Evolutionary conservation across 805 yeast genomes (phyloP).

Genomic region (Wickerhamiella cacticola): DNA sequence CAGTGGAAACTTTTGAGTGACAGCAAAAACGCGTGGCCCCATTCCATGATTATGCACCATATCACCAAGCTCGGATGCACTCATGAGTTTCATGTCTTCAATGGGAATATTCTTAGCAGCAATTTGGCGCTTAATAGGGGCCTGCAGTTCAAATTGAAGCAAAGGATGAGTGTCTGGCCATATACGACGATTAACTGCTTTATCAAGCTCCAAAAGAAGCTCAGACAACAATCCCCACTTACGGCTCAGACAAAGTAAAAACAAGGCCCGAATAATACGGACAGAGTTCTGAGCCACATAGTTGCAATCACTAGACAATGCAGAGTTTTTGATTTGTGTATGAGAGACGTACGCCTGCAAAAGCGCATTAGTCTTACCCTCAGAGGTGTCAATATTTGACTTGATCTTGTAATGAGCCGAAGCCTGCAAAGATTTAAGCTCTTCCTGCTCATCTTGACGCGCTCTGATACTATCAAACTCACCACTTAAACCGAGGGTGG

Average conservation of each 20-base stretch:
- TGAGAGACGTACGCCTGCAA: conserved; percentile 81
- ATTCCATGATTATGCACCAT: conserved; percentile 68
- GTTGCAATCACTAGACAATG: conserved; percentile 73
- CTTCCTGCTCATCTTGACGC: conserved; percentile 76
- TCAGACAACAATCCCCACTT: conserved; percentile 81
- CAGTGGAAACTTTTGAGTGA: conserved; percentile 63
- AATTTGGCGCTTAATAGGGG: conserved; percentile 43
- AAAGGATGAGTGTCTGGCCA: conserved; percentile 92
- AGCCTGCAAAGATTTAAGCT: conserved; percentile 51
- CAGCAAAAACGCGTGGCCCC: conserved; percentile 50
- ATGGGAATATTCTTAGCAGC: conserved; percentile 41
- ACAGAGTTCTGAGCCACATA: conserved; percentile 94
- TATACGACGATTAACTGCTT: conserved; percentile 66
- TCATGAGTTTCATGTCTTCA: conserved; percentile 62
- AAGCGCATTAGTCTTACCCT: conserved; percentile 76
- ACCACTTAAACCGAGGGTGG: conserved; percentile 81
- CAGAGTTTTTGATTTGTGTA: conserved; percentile 59
- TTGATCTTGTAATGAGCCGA: conserved; percentile 38
- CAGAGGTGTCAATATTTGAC: conserved; percentile 60
- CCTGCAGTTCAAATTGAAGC: conserved; percentile 58
- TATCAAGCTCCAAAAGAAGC: conserved; percentile 67
- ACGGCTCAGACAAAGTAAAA: conserved; percentile 73
- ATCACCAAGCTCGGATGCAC: conserved; percentile 70
- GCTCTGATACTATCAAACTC: conserved; percentile 86
- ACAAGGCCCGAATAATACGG: conserved; percentile 83